Conservation (phyloP, 495 filamentous ascomycete species). For the Neurospora africana region DNA sequence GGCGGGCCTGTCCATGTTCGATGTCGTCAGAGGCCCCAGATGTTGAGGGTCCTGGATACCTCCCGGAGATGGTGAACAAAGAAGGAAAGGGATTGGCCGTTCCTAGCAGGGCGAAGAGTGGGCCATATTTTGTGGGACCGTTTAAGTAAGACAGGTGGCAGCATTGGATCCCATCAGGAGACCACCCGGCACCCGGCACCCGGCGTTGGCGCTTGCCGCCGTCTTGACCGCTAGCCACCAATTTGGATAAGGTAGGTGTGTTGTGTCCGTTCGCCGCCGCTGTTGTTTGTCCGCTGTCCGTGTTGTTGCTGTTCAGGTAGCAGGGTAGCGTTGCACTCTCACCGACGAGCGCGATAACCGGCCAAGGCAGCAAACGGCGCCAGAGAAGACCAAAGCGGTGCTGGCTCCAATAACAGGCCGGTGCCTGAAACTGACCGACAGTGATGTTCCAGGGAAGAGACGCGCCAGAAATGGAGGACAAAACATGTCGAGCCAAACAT, state of each 20-base stretch:
- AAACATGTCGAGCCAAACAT: background rate
- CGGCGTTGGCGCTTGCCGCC: background rate
- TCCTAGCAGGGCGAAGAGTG: background rate
- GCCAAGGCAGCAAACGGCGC: background rate
- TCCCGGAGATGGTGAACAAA: background rate
- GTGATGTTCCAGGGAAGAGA: background rate
- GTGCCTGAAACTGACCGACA: conserved; percentile 1
- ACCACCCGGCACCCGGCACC: background rate
- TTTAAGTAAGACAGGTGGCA: conserved; percentile 1
- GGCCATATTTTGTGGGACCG: background rate
- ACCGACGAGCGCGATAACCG: background rate
- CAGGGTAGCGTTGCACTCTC: background rate
- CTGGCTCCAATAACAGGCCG: conserved; percentile 3
- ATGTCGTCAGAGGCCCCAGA: conserved; percentile 10
- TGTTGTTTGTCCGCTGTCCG: background rate
- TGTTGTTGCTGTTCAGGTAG: no score
- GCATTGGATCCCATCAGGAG: background rate
- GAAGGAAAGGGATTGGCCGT: background rate
- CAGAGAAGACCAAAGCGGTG: background rate
- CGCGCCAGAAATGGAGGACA: background rate
- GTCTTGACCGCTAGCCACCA: background rate
- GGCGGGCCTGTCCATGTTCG: conserved; percentile 18
- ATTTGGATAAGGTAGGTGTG: background rate
- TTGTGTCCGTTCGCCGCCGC: background rate
- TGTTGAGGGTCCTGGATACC: background rate